Conservation (phyloP, 2,329 filamentous ascomycete species). For the Colletotrichum endophyticum region DNA sequence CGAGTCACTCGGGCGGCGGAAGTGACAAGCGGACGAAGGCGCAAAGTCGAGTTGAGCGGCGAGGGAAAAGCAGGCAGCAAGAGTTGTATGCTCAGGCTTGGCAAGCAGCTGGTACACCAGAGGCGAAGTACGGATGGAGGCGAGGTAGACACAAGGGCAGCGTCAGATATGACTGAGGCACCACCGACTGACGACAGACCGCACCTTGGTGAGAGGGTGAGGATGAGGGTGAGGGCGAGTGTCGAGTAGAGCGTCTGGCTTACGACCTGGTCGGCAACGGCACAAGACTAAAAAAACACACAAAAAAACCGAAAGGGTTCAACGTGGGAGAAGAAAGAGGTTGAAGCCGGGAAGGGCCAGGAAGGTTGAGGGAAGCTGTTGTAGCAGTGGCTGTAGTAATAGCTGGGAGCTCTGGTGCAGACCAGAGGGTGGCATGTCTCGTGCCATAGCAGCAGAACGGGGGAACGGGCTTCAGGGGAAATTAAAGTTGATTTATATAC, state of each 20-base stretch:
- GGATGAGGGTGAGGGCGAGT: neutral
- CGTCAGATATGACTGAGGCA: conserved; percentile 11
- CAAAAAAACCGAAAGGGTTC: neutral
- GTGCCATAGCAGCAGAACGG: conserved; percentile 44
- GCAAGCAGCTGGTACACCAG: neutral
- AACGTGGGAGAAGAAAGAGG: neutral
- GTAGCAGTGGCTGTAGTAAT: conserved; percentile 18
- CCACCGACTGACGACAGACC: neutral
- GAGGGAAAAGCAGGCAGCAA: neutral
- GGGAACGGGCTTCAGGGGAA: conserved; percentile 31
- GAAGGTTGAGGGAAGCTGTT: conserved; percentile 7
- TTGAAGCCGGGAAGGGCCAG: neutral
- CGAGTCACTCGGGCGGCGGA: neutral
- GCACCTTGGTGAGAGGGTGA: neutral
- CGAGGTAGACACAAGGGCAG: neutral
- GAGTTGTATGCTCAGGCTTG: neutral
- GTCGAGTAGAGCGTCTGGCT: neutral
- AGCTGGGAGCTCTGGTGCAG: conserved; percentile 36
- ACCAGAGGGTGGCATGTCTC: conserved; percentile 44
- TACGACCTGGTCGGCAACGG: neutral
- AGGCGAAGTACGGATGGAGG: neutral
- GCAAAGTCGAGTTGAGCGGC: neutral
- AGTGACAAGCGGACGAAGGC: neutral
- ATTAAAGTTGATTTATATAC: conserved; percentile 46
- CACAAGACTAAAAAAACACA: neutral